Percentiles rank a stretch among this genome's conserved stretches.
Conservation (phyloP, 768 basidiomycete species). For the Podaxis pistillaris region DNA sequence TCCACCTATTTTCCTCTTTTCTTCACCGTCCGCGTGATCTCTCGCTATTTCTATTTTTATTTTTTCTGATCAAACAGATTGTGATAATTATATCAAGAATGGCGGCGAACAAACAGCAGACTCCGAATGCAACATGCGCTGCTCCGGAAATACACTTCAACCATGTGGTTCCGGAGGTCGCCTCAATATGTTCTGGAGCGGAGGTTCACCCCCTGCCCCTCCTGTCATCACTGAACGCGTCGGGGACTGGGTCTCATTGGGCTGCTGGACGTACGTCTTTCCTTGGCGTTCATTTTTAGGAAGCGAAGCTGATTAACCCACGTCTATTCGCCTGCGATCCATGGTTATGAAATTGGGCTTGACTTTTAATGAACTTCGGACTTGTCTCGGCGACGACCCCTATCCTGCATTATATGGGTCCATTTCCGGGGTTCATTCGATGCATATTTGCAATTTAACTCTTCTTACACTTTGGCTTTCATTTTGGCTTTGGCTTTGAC, state of each 20-base stretch:
- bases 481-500: neutral
- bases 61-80: conserved; percentile 42
- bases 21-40: neutral
- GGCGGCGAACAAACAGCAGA: conserved; percentile 42
- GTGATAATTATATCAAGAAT: conserved; percentile 53
- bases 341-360: conserved; percentile 26
- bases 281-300: neutral
- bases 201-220: conserved; percentile 50
- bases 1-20: neutral
- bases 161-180: conserved; percentile 58
- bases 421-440: neutral
- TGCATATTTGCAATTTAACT: neutral
- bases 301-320: neutral
- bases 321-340: conserved; percentile 8
- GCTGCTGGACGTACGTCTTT: conserved; percentile 64
- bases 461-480: neutral
- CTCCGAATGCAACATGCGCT: conserved; percentile 60
- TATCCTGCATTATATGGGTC: neutral
- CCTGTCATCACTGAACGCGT: conserved; percentile 53
- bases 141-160: conserved; percentile 57
- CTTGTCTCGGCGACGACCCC: neutral
- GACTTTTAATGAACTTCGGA: conserved; percentile 10
- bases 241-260: conserved; percentile 67
- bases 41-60: neutral
- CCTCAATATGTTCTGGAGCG: conserved; percentile 66